These are phyloP conservation scores for Aspergillus jensenii DNA, from an alignment of 2,329 filamentous ascomycete genomes.

Conservation along the genomic window DNA sequence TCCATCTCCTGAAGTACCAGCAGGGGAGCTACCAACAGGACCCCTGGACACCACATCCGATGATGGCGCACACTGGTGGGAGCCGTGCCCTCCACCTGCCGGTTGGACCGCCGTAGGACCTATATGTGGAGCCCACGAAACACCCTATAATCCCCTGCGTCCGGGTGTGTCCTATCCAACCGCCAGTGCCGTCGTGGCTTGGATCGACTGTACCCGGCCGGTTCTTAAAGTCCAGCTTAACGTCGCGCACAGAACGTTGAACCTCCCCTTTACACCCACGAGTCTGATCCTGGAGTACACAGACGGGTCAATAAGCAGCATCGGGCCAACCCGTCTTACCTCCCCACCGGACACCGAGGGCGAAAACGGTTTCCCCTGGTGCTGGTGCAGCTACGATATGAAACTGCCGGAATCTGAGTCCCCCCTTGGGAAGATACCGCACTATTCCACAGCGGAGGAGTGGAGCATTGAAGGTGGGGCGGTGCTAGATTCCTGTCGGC, in stretches of 20 bases:
- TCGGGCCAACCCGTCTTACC: not conserved
- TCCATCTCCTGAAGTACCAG: not conserved
- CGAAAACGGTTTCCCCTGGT: not conserved
- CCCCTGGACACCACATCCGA: not conserved
- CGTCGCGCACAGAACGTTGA: not conserved
- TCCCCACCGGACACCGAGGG: not conserved
- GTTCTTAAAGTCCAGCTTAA: not conserved
- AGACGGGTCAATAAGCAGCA: not conserved
- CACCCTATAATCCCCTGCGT: not conserved
- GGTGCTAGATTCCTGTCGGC: not conserved
- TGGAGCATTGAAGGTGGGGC: not conserved
- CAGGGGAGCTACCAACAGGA: not conserved
- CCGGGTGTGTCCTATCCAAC: not conserved
- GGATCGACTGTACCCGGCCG: not conserved
- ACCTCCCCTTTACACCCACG: not conserved
- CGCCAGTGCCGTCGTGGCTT: not conserved
- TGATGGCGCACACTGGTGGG: not conserved
- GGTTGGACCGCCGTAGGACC: not conserved
- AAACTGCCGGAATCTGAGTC: not conserved
- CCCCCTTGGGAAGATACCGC: not conserved
- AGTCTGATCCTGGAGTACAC: not conserved
- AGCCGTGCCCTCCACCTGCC: not conserved
- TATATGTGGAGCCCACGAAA: not conserved
- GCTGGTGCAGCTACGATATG: not conserved
- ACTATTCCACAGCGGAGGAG: not conserved